These are phyloP conservation scores for Avicennia marina DNA, from an alignment of 257 asterid genomes.

Conservation along the genomic window DNA sequence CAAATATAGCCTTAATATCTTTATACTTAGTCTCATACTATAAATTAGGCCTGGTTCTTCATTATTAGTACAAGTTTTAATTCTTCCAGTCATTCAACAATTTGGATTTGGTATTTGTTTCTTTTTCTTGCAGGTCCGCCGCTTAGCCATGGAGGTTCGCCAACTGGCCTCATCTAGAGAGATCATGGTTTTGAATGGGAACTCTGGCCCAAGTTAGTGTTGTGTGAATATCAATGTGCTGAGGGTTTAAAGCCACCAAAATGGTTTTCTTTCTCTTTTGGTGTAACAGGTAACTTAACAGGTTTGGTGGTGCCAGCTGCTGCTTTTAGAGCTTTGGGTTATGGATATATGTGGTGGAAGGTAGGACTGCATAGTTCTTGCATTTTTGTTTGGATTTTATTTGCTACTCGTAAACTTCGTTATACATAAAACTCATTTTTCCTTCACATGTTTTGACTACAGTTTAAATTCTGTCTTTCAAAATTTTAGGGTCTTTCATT, in stretches of 20 bases:
- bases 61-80: not conserved
- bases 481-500: constrained; percentile 67
- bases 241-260: constrained; percentile 1
- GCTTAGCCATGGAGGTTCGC: constrained; percentile 71
- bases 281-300: constrained; percentile 43
- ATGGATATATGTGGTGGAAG: constrained; percentile 99
- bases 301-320: constrained; percentile 63
- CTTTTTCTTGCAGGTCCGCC: constrained; percentile 49
- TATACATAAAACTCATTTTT: constrained; percentile 1
- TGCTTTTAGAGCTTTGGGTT: constrained; percentile 76
- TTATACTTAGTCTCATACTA: too few relatives aligned
- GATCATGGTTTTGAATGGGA: constrained; percentile 64
- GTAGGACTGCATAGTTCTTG: constrained; percentile 26
- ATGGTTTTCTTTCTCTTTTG: constrained; percentile 12
- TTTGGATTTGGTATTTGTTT: constrained; percentile 10
- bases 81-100: not conserved
- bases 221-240: constrained; percentile 4
- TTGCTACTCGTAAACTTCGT: constrained; percentile 3
- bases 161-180: constrained; percentile 54
- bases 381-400: not conserved
- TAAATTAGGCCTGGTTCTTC: not conserved
- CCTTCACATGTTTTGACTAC: not conserved
- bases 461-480: constrained; percentile 4
- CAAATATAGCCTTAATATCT: too few relatives aligned
- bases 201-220: constrained; percentile 44